Conservation (phyloP, 805 yeast genomes). For the Spathaspora girioi region DNA sequence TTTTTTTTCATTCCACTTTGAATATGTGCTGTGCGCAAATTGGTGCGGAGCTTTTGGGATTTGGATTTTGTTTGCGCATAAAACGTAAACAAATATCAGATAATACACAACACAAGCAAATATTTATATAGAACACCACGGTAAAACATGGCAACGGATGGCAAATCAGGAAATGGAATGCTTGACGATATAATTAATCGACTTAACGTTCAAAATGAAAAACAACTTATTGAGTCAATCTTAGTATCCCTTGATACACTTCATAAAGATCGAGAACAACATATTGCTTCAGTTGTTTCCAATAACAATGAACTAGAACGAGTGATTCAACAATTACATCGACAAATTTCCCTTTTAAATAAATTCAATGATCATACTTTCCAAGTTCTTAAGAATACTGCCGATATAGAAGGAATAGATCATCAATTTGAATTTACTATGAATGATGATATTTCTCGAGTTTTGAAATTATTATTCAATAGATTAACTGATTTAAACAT, state of each 20-base stretch:
- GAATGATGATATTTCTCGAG: conserved; percentile 22
- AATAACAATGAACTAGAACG: background rate
- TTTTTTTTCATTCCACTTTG: background rate
- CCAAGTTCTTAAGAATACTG: conserved; percentile 11
- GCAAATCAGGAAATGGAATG: background rate
- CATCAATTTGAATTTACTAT: background rate
- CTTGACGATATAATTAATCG: background rate
- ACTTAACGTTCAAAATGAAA: background rate
- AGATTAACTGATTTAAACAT: conserved; percentile 46
- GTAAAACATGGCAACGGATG: background rate
- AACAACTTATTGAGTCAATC: background rate
- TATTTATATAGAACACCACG: background rate
- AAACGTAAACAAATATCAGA: background rate
- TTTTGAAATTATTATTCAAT: conserved; percentile 22
- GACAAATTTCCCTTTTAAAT: conserved; percentile 8
- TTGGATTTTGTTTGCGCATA: background rate
- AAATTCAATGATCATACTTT: conserved; percentile 18
- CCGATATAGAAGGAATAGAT: background rate
- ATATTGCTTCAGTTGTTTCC: background rate
- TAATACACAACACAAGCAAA: background rate
- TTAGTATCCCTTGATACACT: background rate
- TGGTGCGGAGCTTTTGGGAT: too few relatives aligned
- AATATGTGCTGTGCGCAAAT: too few relatives aligned
- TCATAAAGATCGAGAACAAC: conserved; percentile 7
- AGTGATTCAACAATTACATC: background rate